phyloP scores from a whole-genome alignment of 495 filamentous ascomycete species.

The Extremus antarcticus region DNA sequence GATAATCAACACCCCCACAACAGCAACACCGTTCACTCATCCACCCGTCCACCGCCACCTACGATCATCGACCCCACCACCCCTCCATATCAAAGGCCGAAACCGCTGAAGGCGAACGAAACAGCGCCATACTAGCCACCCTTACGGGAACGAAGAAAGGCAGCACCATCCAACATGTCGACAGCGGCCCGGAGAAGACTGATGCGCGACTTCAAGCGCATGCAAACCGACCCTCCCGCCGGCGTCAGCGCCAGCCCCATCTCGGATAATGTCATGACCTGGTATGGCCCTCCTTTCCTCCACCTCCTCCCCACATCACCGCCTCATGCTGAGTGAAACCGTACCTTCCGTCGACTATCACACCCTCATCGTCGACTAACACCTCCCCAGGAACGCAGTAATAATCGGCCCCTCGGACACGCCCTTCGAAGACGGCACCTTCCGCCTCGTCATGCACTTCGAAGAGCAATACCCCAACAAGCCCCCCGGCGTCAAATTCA shows the following conservation, averaged over 20 bases:
- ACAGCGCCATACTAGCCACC: background rate
- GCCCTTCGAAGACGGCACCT: constrained; percentile 97
- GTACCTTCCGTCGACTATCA: background rate
- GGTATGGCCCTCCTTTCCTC: constrained; percentile 41
- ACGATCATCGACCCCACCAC: background rate
- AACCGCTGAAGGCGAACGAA: no score
- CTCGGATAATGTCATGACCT: constrained; percentile 98
- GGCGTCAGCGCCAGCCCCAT: constrained; percentile 95
- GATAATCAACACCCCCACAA: no score
- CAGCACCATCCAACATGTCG: constrained; percentile 17
- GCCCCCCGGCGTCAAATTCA: constrained; percentile 93
- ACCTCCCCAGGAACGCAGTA: constrained; percentile 73
- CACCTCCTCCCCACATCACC: background rate
- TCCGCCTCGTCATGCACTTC: constrained; percentile 96
- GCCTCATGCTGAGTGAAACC: background rate
- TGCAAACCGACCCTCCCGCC: constrained; percentile 97
- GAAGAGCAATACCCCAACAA: constrained; percentile 99
- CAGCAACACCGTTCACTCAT: background rate
- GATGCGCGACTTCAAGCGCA: constrained; percentile 50
- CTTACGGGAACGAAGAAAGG: background rate
- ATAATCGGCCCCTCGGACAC: constrained; percentile 97
- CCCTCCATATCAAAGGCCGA: no score
- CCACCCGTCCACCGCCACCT: background rate
- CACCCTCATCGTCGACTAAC: background rate
- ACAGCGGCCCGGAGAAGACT: constrained; percentile 23